Conservation (phyloP, 768 basidiomycete genomes). For the Leucocoprinus birnbaumii region DNA sequence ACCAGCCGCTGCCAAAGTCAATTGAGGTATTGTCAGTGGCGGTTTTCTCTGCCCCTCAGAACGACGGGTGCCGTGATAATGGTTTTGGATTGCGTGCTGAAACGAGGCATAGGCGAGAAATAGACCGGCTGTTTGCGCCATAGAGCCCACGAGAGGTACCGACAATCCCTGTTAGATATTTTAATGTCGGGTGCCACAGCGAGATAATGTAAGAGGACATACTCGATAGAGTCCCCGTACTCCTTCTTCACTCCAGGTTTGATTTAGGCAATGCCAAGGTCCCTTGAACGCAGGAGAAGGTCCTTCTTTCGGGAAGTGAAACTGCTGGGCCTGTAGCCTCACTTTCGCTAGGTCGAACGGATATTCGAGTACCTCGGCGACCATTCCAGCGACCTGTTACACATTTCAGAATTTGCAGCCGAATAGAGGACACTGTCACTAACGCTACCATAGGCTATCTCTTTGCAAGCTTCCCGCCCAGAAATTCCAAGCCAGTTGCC, state of each 20-base stretch:
- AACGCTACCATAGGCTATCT: constrained; percentile 17
- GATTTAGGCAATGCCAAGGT: constrained; percentile 82
- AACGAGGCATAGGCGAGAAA: constrained; percentile 85
- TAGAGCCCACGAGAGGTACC: constrained; percentile 90
- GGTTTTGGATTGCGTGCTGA: constrained; percentile 56
- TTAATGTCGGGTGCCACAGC: neutral
- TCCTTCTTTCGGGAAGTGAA: constrained; percentile 51
- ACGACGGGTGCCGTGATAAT: constrained; percentile 27
- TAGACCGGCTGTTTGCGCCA: constrained; percentile 89
- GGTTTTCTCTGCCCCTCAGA: constrained; percentile 19
- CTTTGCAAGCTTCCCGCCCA: constrained; percentile 10
- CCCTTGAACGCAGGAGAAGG: constrained; percentile 54
- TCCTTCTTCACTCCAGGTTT: constrained; percentile 84
- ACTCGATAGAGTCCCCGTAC: constrained; percentile 86
- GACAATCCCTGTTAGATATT: constrained; percentile 76
- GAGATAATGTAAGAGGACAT: constrained; percentile 23
- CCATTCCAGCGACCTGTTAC: constrained; percentile 74
- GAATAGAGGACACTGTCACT: neutral
- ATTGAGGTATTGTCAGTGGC: constrained; percentile 61
- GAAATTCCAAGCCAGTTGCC: neutral
- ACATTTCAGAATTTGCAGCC: neutral
- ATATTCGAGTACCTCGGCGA: constrained; percentile 86
- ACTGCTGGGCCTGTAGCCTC: constrained; percentile 83
- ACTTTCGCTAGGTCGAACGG: constrained; percentile 95
- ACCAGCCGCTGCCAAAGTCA: constrained; percentile 80